Base-by-base conservation (phyloP, 192 early-diverging fungal genomes). In the Geranomyces michiganensis region DNA sequence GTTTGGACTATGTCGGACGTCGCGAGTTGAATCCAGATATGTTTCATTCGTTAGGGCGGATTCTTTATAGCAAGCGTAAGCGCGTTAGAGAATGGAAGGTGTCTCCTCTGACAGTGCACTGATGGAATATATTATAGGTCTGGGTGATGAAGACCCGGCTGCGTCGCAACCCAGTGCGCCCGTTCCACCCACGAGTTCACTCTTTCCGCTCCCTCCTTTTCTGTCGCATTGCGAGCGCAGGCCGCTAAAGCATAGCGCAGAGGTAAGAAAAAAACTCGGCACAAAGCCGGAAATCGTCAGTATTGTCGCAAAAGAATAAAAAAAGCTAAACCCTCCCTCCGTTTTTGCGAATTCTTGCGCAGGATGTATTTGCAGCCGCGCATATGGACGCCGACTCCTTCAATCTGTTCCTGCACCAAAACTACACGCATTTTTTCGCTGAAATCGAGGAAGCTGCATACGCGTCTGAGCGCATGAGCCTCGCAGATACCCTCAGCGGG, bases 41-140 rank as follows among this genome's bases (percentile, higher is more conserved):
- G 19, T 83, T 72, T 55, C 81, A 83, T 69, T 71, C 78, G 17
- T 62, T 83, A 14, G 79, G 74, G 22, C 77, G 74, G 55, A 67
- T 83, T 22, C 71, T 83, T 1, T 56, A 76, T 32, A 75, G 66
- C 56, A 81, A 81, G 68, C 73, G 76, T 75, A 64, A 67, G 71
- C 56, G 12, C 24, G n/a, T n/a, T n/a, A n/a, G n/a, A n/a, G n/a
- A n/a, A n/a, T n/a, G n/a, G 4, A n/a, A 43, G 12, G 21, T 26
- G 60, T 30, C 5, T 29, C 45, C 63, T 24, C 49, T 48, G 19
- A 32, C 1, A 68, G 13, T 1, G 24, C 2, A n/a, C 71, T 41
- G 24, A 73, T 17, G 30, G 44, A 44, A 14, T 10, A 51, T 15
- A 22, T 32, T 15, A 33, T 22, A 65, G 32, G n/a, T 65, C 72